Conservation (phyloP, 768 basidiomycete species). For the Crucibulum laeve region DNA sequence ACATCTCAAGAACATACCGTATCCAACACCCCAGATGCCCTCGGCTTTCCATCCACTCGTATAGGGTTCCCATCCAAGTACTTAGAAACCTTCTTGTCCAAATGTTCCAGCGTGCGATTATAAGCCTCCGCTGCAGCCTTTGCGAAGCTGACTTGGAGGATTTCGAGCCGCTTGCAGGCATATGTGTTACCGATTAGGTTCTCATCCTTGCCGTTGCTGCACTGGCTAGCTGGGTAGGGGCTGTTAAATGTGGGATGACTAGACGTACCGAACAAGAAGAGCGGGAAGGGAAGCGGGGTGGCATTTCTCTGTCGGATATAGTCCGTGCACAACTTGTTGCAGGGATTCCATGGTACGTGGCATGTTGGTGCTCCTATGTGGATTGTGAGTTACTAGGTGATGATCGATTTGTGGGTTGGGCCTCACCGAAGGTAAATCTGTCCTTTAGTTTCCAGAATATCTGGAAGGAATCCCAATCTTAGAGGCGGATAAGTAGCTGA, state of each 20-base stretch:
- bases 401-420: neutral
- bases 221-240: neutral
- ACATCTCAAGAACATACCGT: conserved; percentile 40
- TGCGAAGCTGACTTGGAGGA: conserved; percentile 60
- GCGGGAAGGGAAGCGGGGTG: conserved; percentile 38
- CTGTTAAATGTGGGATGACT: neutral
- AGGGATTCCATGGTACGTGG: conserved; percentile 73
- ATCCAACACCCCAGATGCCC: conserved; percentile 73
- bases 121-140: conserved; percentile 62
- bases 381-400: neutral
- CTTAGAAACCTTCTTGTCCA: conserved; percentile 66
- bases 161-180: conserved; percentile 63
- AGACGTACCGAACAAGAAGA: conserved; percentile 49
- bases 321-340: conserved; percentile 67
- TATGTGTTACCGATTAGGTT: conserved; percentile 66
- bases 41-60: conserved; percentile 70
- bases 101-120: conserved; percentile 54
- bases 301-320: conserved; percentile 59
- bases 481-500: conserved; percentile 1
- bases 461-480: conserved; percentile 66
- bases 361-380: conserved; percentile 66
- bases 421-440: conserved; percentile 57
- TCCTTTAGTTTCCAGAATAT: conserved; percentile 35
- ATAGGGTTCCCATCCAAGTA: conserved; percentile 66
- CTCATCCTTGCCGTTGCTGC: conserved; percentile 66